Evolutionary conservation across 257 asterid genomes (phyloP).

Genomic region (Solanum megistacrolobum): DNA sequence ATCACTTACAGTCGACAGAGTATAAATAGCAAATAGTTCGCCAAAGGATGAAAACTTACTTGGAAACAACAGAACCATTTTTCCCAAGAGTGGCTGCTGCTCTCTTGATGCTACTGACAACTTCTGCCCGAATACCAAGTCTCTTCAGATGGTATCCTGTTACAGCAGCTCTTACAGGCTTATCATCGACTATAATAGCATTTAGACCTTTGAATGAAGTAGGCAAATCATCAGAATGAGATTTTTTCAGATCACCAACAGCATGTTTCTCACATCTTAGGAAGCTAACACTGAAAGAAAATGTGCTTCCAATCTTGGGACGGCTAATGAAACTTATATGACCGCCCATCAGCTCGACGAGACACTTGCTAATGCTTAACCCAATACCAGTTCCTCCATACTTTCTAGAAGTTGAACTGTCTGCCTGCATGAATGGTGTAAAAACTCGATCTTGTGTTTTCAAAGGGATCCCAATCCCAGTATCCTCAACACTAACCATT

Average conservation of each 20-base stretch:
- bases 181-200: slow-evolving; percentile 61
- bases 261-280: slow-evolving; percentile 32
- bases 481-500: slow-evolving; percentile 78
- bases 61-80: slow-evolving; percentile 27
- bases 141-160: slow-evolving; percentile 76
- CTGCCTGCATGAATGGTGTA: slow-evolving; percentile 97
- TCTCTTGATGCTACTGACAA: slow-evolving; percentile 32
- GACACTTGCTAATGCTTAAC: slow-evolving; percentile 81
- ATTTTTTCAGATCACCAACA: slow-evolving; percentile 25
- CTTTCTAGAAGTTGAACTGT: slow-evolving; percentile 83
- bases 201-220: slow-evolving; percentile 49
- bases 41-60: slow-evolving; percentile 24
- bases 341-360: slow-evolving; percentile 92
- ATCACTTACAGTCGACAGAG: not conserved
- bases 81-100: slow-evolving; percentile 34
- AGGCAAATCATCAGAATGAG: slow-evolving; percentile 45
- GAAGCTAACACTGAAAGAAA: slow-evolving; percentile 59
- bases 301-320: slow-evolving; percentile 80
- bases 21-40: not conserved
- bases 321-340: slow-evolving; percentile 68
- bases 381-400: slow-evolving; percentile 98
- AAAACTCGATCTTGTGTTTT: slow-evolving; percentile 69
- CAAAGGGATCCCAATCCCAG: slow-evolving; percentile 79
- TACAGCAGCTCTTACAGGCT: slow-evolving; percentile 77
- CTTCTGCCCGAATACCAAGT: slow-evolving; percentile 61